These are phyloP conservation scores for Cercospora citrullina DNA, from an alignment of 2,329 filamentous ascomycete genomes.

Conservation along the genomic window DNA sequence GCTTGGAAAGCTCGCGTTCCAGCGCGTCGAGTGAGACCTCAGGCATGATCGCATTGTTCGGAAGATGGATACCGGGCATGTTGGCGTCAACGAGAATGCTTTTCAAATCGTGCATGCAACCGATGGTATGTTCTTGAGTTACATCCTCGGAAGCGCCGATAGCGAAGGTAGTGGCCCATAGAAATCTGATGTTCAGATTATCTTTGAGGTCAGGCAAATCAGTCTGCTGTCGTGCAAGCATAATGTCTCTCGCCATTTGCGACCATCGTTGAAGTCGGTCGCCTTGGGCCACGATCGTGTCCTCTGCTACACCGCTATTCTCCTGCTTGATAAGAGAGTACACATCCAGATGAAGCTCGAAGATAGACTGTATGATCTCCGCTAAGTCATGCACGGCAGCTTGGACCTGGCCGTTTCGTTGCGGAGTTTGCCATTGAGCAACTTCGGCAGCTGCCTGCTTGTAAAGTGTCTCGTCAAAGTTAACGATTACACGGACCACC, in stretches of 20 bases:
- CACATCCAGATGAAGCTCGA: conserved; percentile 67
- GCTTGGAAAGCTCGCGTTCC: conserved; percentile 84
- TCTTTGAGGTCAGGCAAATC: conserved; percentile 34
- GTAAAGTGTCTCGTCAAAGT: conserved; percentile 57
- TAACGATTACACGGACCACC: conserved; percentile 54
- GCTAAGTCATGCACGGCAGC: conserved; percentile 37
- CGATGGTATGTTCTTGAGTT: conserved; percentile 59
- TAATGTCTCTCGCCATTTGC: conserved; percentile 55
- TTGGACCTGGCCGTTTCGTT: not conserved
- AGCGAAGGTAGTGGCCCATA: conserved; percentile 67
- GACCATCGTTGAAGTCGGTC: conserved; percentile 64
- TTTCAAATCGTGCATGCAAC: conserved; percentile 64
- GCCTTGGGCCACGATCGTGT: conserved; percentile 55
- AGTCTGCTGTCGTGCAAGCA: conserved; percentile 43
- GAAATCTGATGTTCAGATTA: conserved; percentile 57
- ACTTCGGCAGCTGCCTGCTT: conserved; percentile 20
- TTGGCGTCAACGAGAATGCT: conserved; percentile 51
- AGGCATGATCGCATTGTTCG: conserved; percentile 86
- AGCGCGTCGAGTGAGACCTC: conserved; percentile 80
- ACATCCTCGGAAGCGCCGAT: conserved; percentile 58
- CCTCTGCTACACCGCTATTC: conserved; percentile 55
- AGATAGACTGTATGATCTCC: conserved; percentile 61
- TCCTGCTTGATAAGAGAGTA: conserved; percentile 64
- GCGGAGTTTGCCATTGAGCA: conserved; percentile 4
- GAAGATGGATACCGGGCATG: conserved; percentile 59